phyloP scores from a whole-genome alignment of 139 green algal species.

The Tetradesmus lagerheimii region DNA sequence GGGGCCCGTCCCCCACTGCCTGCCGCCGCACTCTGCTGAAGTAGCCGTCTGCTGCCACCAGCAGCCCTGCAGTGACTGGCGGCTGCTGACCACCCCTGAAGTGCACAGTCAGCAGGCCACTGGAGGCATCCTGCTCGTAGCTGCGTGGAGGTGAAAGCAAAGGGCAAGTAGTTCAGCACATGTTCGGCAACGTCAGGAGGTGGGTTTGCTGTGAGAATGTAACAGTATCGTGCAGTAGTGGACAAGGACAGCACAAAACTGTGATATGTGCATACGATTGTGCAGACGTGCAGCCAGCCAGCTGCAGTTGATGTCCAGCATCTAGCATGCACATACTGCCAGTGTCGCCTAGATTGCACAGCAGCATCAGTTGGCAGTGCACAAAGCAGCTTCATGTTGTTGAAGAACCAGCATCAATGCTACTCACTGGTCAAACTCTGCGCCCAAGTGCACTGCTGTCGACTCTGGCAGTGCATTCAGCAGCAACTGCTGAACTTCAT shows the following conservation, averaged over 20 bases:
- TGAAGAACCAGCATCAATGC: neutral
- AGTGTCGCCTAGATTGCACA: no score
- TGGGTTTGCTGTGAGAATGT: no score
- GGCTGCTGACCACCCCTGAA: neutral
- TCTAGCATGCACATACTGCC: no score
- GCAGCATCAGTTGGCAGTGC: neutral
- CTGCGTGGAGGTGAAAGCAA: neutral
- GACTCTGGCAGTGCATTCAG: neutral
- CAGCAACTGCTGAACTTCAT: neutral
- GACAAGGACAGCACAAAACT: no score
- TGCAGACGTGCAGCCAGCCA: no score
- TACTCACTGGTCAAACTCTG: slow-evolving; percentile 20
- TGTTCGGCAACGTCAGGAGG: no score
- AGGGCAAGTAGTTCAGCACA: no score
- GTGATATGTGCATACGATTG: no score
- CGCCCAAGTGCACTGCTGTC: neutral
- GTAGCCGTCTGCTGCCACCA: slow-evolving; percentile 41
- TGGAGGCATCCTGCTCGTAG: neutral
- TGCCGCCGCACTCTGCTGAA: slow-evolving; percentile 53
- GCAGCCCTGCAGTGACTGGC: neutral
- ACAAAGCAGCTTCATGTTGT: neutral
- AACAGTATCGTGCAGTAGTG: no score
- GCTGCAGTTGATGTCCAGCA: no score
- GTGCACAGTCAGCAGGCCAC: neutral
- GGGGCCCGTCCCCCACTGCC: slow-evolving; percentile 45